Evolutionary conservation across 331 rosid genomes (phyloP).

Genomic region (Rhamnella rubrinervis): DNA sequence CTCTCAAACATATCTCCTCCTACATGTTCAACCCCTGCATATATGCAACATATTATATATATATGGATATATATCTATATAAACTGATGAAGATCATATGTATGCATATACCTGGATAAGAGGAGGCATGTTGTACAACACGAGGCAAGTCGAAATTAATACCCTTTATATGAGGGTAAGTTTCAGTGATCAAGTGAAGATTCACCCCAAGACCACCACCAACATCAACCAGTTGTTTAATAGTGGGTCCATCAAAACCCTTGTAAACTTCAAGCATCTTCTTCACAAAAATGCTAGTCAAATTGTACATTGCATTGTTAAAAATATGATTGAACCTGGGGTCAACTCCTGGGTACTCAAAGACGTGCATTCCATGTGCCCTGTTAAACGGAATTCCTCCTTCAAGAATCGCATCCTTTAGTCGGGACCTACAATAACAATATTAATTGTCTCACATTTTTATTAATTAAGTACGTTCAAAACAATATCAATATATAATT

Average conservation of each 20-base stretch:
- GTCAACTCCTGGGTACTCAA: constrained; percentile 34
- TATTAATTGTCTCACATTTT: background rate
- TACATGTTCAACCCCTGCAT: constrained; percentile 15
- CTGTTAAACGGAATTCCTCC: constrained; percentile 25
- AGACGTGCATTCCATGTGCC: constrained; percentile 18
- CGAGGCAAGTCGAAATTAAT: constrained; percentile 36
- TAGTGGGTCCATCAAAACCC: constrained; percentile 29
- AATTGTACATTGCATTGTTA: constrained; percentile 37
- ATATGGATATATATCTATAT: too few species aligned
- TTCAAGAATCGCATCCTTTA: constrained; percentile 18
- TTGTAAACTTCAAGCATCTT: constrained; percentile 34
- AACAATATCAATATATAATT: too few species aligned
- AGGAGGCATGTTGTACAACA: background rate
- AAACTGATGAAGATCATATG: background rate
- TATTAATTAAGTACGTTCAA: too few species aligned
- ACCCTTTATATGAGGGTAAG: constrained; percentile 28
- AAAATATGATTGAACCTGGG: constrained; percentile 41
- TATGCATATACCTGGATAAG: constrained; percentile 3
- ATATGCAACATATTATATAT: background rate
- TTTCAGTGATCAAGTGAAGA: constrained; percentile 34
- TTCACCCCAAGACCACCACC: constrained; percentile 49
- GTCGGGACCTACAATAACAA: background rate
- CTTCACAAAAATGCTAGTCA: background rate
- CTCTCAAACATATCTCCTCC: constrained; percentile 7
- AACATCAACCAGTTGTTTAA: constrained; percentile 40